A percentile compares a stretch with the other conserved stretches of the same genome.
phyloP scores from a whole-genome alignment of 2,329 filamentous ascomycete genomes.

The Monosporascus sp. region DNA sequence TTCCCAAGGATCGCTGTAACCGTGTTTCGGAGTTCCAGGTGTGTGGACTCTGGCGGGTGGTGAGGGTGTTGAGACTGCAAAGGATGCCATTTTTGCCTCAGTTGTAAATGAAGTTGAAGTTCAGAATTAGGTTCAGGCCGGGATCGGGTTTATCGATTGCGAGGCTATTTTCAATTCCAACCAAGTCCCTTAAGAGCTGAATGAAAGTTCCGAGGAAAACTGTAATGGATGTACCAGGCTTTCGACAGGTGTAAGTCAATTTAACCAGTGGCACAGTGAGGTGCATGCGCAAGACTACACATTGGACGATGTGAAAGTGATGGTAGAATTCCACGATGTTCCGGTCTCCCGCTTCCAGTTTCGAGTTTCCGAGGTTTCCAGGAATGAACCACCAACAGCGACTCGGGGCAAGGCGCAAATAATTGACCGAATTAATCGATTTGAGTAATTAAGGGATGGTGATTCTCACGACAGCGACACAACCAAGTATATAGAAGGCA shows the following conservation, averaged over 20 bases:
- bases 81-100: constrained; percentile 28
- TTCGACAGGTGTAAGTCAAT: background rate
- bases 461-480: too few species aligned
- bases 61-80: constrained; percentile 51
- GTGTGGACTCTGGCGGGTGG: constrained; percentile 55
- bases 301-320: background rate
- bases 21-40: constrained; percentile 63
- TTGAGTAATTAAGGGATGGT: background rate
- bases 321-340: background rate
- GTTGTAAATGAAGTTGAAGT: background rate
- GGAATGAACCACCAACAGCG: background rate
- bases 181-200: background rate
- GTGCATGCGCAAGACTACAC: background rate
- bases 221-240: background rate
- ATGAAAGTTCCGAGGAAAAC: background rate
- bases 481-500: background rate
- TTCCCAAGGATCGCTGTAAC: constrained; percentile 63
- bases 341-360: too few species aligned
- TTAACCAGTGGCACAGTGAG: too few species aligned
- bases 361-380: too few species aligned
- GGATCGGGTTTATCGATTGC: too few species aligned
- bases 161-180: too few species aligned
- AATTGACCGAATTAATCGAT: background rate
- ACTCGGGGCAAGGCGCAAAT: background rate
- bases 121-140: background rate